These are phyloP conservation scores for Termitomyces sp. DNA, from an alignment of 768 basidiomycete species.

Conservation along the genomic window DNA sequence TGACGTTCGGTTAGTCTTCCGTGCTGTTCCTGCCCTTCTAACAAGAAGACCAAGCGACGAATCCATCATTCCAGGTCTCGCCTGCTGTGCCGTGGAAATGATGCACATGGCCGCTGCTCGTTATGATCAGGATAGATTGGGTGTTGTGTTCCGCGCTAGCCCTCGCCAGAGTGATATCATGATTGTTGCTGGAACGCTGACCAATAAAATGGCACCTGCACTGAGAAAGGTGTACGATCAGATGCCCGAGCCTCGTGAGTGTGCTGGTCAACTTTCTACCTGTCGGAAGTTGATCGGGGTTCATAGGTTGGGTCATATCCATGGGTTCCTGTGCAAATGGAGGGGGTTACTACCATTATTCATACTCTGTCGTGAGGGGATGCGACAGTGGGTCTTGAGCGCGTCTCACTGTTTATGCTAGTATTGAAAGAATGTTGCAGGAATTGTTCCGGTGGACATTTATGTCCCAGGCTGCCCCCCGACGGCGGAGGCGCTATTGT, in stretches of 20 bases:
- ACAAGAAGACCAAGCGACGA: constrained; percentile 1
- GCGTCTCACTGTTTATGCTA: neutral
- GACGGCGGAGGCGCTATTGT: constrained; percentile 94
- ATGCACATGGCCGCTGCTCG: constrained; percentile 99
- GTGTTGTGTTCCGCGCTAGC: constrained; percentile 98
- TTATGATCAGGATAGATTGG: constrained; percentile 97
- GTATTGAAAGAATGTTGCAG: constrained; percentile 29
- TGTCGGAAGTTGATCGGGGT: neutral
- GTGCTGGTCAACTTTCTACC: neutral
- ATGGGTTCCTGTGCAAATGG: constrained; percentile 99
- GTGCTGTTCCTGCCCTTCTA: neutral
- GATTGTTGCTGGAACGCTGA: constrained; percentile 98
- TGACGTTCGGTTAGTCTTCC: constrained; percentile 76
- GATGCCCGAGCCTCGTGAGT: constrained; percentile 94
- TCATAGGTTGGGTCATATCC: constrained; percentile 92
- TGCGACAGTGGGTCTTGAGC: constrained; percentile 74
- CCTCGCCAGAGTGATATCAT: constrained; percentile 97
- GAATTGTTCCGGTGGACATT: constrained; percentile 97
- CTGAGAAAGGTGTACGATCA: constrained; percentile 96
- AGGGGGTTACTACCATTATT: constrained; percentile 96
- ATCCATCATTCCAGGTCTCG: constrained; percentile 59
- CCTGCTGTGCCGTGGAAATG: constrained; percentile 99
- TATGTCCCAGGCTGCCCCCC: constrained; percentile 96
- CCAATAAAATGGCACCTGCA: constrained; percentile 99
- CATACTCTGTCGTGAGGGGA: constrained; percentile 97